A percentile compares a stretch with the other conserved stretches of the same genome.
phyloP scores from a whole-genome alignment of 148 eudicot genomes.

The Suaeda aralocaspica region DNA sequence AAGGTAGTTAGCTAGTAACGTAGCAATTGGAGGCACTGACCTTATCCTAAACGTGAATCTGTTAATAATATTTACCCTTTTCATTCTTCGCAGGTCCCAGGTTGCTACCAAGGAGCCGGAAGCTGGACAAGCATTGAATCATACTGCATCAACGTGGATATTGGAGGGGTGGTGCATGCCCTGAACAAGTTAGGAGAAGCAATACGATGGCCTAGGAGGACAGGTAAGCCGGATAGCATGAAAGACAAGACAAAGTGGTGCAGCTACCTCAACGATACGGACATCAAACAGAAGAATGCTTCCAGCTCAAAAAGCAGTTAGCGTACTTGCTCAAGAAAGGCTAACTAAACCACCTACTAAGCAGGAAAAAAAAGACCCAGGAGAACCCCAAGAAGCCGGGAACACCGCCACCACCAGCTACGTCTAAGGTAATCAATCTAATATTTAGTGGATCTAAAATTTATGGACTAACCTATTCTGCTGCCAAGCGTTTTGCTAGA shows the following conservation, averaged over 20 bases:
- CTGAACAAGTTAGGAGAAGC: background rate
- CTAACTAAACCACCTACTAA: background rate
- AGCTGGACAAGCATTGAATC: background rate
- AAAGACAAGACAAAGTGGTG: background rate
- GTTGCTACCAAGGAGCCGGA: too few relatives aligned
- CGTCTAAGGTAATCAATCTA: background rate
- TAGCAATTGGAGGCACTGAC: too few relatives aligned
- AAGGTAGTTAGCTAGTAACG: too few relatives aligned
- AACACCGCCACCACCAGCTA: background rate
- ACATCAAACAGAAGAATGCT: too few relatives aligned
- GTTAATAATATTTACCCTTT: too few relatives aligned
- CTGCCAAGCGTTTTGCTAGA: too few relatives aligned
- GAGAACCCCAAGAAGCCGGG: background rate
- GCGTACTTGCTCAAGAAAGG: too few relatives aligned
- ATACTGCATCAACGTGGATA: background rate
- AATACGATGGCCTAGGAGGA: background rate
- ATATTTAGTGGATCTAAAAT: background rate
- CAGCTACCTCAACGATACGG: background rate
- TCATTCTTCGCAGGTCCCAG: too few relatives aligned
- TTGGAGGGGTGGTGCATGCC: background rate
- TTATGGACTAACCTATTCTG: too few relatives aligned
- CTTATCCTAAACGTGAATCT: too few relatives aligned
- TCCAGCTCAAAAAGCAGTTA: too few relatives aligned
- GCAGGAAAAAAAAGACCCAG: background rate
- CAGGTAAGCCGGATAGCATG: background rate